Conservation (phyloP, 2,329 filamentous ascomycete species). For the Ophiostoma sp. region DNA sequence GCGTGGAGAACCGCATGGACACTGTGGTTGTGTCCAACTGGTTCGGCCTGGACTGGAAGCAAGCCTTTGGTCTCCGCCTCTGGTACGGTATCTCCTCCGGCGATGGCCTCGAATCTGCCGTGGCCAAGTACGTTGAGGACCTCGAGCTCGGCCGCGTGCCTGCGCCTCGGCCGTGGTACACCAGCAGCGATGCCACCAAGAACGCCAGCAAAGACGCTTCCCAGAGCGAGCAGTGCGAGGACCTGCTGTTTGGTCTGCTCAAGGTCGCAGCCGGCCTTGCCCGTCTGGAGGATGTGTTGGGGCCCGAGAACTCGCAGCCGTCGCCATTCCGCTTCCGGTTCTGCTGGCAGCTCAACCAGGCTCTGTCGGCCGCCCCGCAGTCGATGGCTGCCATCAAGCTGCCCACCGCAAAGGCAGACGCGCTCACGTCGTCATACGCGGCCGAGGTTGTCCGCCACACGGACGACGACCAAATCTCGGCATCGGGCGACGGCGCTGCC, state of each 20-base stretch:
- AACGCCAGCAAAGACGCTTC: slow-evolving; percentile 26
- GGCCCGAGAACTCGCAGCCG: slow-evolving; percentile 70
- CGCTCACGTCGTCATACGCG: slow-evolving; percentile 44
- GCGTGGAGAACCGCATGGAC: slow-evolving; percentile 72
- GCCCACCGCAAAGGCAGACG: slow-evolving; percentile 62
- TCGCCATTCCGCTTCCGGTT: slow-evolving; percentile 70
- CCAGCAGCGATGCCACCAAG: slow-evolving; percentile 43
- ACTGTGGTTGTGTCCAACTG: slow-evolving; percentile 77
- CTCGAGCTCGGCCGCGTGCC: slow-evolving; percentile 66
- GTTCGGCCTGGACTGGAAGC: slow-evolving; percentile 87
- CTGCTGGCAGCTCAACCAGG: slow-evolving; percentile 77
- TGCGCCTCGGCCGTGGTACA: slow-evolving; percentile 66
- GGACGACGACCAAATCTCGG: slow-evolving; percentile 32
- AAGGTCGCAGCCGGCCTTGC: slow-evolving; percentile 66
- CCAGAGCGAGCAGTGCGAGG: slow-evolving; percentile 52
- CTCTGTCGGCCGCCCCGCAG: slow-evolving; percentile 48
- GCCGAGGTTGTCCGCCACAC: slow-evolving; percentile 25
- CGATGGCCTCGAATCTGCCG: slow-evolving; percentile 66
- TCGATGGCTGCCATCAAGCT: slow-evolving; percentile 41
- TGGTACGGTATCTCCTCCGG: slow-evolving; percentile 74
- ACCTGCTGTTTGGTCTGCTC: slow-evolving; percentile 81
- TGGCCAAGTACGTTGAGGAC: slow-evolving; percentile 68
- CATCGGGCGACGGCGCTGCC: slow-evolving; percentile 51
- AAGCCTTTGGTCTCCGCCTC: slow-evolving; percentile 82
- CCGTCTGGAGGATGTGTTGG: slow-evolving; percentile 64